phyloP scores from a whole-genome alignment of 768 basidiomycete genomes.

The Dentipellis fragilis region DNA sequence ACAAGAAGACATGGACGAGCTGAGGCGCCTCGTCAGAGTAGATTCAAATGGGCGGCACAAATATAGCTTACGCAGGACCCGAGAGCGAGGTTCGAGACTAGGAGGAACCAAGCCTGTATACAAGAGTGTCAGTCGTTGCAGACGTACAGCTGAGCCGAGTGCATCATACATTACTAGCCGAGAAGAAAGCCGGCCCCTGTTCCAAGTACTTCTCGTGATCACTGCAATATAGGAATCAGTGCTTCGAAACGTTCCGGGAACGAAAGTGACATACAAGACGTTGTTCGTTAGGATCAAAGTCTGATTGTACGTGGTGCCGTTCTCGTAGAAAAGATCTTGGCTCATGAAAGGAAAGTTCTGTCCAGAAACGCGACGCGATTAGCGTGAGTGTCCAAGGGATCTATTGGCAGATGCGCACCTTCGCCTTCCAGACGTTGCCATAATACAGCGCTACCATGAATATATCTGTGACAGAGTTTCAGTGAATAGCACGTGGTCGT shows the following conservation, averaged over 20 bases:
- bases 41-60: too few relatives aligned
- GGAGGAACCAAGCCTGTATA: constrained; percentile 20
- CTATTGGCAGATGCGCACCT: constrained; percentile 2
- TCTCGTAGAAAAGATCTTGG: constrained; percentile 15
- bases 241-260: constrained; percentile 12
- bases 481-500: not conserved
- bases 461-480: constrained; percentile 3
- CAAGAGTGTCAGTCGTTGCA: not conserved
- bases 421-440: constrained; percentile 9
- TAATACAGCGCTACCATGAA: constrained; percentile 16
- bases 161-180: constrained; percentile 19
- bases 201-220: constrained; percentile 16
- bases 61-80: constrained; percentile 16
- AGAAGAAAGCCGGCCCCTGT: constrained; percentile 24
- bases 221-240: constrained; percentile 8
- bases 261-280: constrained; percentile 9
- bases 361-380: constrained; percentile 5
- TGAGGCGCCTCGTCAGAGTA: not conserved
- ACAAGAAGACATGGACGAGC: constrained; percentile 25
- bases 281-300: constrained; percentile 19
- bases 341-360: constrained; percentile 21
- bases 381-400: constrained; percentile 5
- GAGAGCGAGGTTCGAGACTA: constrained; percentile 25
- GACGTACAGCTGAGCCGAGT: not conserved
- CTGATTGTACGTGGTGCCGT: constrained; percentile 21